Percentiles rank a stretch among this genome's conserved stretches.
These are phyloP conservation scores for Isoetes taiwanensis DNA, from an alignment of 75 land plant species.

Conservation along the genomic window DNA sequence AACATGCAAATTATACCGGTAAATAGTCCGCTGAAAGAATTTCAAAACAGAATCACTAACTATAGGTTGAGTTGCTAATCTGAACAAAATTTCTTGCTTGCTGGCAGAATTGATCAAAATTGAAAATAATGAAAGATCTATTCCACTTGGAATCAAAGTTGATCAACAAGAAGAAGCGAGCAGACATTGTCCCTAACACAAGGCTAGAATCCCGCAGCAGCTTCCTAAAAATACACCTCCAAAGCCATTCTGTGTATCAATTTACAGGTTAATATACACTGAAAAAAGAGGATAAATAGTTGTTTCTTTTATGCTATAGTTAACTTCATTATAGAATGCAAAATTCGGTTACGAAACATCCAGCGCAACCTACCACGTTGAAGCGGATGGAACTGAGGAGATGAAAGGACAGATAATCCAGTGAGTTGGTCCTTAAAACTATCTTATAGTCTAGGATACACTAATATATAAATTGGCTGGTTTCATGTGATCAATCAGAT, in stretches of 20 bases:
- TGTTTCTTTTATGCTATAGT: background rate
- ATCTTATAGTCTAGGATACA: background rate
- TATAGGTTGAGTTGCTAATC: slow-evolving; percentile 30
- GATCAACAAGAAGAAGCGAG: slow-evolving; percentile 85
- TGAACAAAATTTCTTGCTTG: slow-evolving; percentile 75
- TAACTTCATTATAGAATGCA: no score
- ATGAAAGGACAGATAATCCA: slow-evolving; percentile 27
- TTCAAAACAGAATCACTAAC: background rate
- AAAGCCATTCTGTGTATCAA: slow-evolving; percentile 59
- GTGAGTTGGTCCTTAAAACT: background rate
- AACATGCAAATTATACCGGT: background rate
- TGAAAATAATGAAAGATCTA: slow-evolving; percentile 87
- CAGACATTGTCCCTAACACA: slow-evolving; percentile 65
- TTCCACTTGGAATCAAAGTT: slow-evolving; percentile 56
- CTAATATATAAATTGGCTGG: background rate
- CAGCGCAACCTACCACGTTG: slow-evolving; percentile 48
- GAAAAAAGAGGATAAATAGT: background rate
- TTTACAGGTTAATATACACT: background rate
- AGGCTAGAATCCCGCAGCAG: slow-evolving; percentile 51
- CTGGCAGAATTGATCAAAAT: slow-evolving; percentile 61
- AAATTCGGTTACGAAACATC: slow-evolving; percentile 38
- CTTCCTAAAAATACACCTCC: slow-evolving; percentile 72
- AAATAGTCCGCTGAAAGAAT: background rate
- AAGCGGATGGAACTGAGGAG: slow-evolving; percentile 48
- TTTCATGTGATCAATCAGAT: background rate